phyloP scores from a whole-genome alignment of 169 alveolate species.

The Cryptosporidium canis region DNA sequence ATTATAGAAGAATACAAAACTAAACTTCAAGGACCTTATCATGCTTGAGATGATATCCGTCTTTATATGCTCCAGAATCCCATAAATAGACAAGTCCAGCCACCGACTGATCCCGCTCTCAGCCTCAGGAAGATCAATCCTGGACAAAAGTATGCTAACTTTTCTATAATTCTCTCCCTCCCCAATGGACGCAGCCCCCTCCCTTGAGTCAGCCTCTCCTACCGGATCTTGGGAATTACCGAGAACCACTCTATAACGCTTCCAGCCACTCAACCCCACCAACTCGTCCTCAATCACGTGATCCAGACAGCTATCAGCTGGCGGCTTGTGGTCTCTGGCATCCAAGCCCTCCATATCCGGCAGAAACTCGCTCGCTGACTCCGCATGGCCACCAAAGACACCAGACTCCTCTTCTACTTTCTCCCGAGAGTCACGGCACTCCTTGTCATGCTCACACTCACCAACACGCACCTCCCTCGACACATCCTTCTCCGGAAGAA shows the following conservation, averaged over 20 bases:
- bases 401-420: neutral
- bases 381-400: neutral
- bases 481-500: neutral
- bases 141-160: slow-evolving; percentile 8
- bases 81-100: neutral
- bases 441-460: neutral
- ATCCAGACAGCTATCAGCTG: too few species aligned
- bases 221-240: neutral
- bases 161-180: neutral
- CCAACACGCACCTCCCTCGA: neutral
- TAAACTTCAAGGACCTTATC: slow-evolving; percentile 23
- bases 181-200: neutral
- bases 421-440: neutral
- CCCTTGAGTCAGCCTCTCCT: neutral
- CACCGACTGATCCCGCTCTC: slow-evolving; percentile 20
- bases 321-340: too few species aligned
- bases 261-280: slow-evolving; percentile 49
- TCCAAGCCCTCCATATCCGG: neutral
- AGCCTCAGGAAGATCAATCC: slow-evolving; percentile 10
- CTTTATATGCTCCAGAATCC: slow-evolving; percentile 4
- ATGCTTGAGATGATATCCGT: slow-evolving; percentile 36
- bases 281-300: slow-evolving; percentile 15
- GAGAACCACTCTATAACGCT: neutral
- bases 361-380: neutral
- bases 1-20: slow-evolving; percentile 41